Evolutionary conservation across 345 rosid species (phyloP).

Genomic region (Pugionium cornutum): DNA sequence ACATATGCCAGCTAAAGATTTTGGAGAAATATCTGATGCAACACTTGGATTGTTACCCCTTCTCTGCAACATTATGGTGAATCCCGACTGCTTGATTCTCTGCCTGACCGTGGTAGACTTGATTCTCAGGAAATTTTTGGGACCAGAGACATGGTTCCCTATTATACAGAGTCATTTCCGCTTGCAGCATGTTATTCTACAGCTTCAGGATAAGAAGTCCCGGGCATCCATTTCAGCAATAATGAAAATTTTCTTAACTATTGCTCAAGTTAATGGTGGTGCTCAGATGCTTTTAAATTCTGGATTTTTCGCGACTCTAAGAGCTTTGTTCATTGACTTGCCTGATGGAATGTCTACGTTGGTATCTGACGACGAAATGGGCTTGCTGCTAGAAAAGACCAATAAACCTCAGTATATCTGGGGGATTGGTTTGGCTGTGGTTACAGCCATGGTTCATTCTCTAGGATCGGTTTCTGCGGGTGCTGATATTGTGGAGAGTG

Average conservation of each 20-base stretch:
- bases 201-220: conserved; percentile 66
- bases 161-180: conserved; percentile 69
- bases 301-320: conserved; percentile 66
- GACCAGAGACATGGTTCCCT: conserved; percentile 87
- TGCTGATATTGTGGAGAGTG: conserved; percentile 52
- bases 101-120: conserved; percentile 65
- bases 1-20: conserved; percentile 47
- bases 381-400: conserved; percentile 45
- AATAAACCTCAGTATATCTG: conserved; percentile 64
- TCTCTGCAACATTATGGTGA: conserved; percentile 63
- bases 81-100: conserved; percentile 56
- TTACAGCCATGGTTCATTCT: conserved; percentile 73
- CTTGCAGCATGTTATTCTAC: conserved; percentile 54
- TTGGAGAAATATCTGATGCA: conserved; percentile 63
- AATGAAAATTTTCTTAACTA: conserved; percentile 72
- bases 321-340: conserved; percentile 58
- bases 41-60: conserved; percentile 68
- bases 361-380: conserved; percentile 42
- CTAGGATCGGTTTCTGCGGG: conserved; percentile 56
- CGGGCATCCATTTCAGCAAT: conserved; percentile 49
- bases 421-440: conserved; percentile 85
- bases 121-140: conserved; percentile 57
- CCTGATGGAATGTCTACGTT: conserved; percentile 48
- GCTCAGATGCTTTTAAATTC: conserved; percentile 80
- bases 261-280: conserved; percentile 77